A percentile compares a stretch with the other conserved stretches of the same genome.
Evolutionary conservation across 1,284 basidiomycete species (phyloP).

Genomic region (Tremellales sp.): DNA sequence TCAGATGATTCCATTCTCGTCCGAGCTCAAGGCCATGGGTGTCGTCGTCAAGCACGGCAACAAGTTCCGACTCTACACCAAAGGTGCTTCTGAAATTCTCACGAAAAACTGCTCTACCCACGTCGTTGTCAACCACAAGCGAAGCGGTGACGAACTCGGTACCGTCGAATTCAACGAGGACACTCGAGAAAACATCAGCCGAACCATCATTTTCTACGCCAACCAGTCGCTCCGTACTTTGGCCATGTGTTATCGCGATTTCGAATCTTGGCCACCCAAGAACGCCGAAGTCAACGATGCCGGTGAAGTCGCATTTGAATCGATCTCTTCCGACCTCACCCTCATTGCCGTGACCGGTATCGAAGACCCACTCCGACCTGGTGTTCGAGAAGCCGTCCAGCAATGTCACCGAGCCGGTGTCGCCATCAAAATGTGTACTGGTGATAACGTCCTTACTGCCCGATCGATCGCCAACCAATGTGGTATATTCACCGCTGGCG

Average conservation of each 20-base stretch:
- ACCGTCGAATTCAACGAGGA: slow-evolving; percentile 60
- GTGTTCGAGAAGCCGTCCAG: slow-evolving; percentile 81
- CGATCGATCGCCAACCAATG: slow-evolving; percentile 92
- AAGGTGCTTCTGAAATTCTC: slow-evolving; percentile 92
- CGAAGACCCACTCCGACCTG: slow-evolving; percentile 89
- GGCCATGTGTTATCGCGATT: slow-evolving; percentile 86
- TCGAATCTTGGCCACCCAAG: slow-evolving; percentile 77
- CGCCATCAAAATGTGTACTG: slow-evolving; percentile 98
- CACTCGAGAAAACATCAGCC: slow-evolving; percentile 70
- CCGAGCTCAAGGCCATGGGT: slow-evolving; percentile 93
- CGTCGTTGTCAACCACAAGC: slow-evolving; percentile 57
- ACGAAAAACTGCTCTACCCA: slow-evolving; percentile 66
- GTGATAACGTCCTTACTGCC: slow-evolving; percentile 87
- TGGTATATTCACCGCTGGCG: slow-evolving; percentile 86
- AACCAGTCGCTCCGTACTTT: slow-evolving; percentile 92
- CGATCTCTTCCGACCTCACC: slow-evolving; percentile 68
- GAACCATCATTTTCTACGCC: slow-evolving; percentile 94
- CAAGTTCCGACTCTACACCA: slow-evolving; percentile 72
- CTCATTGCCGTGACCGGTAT: slow-evolving; percentile 88
- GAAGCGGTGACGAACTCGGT: slow-evolving; percentile 52
- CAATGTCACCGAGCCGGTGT: slow-evolving; percentile 87
- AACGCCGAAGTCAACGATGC: slow-evolving; percentile 51
- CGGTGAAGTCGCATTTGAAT: slow-evolving; percentile 63
- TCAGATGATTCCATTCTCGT: slow-evolving; percentile 93
- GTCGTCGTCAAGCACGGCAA: slow-evolving; percentile 67